phyloP scores from a whole-genome alignment of 2,329 filamentous ascomycete genomes.

The Fusarium devonianum region DNA sequence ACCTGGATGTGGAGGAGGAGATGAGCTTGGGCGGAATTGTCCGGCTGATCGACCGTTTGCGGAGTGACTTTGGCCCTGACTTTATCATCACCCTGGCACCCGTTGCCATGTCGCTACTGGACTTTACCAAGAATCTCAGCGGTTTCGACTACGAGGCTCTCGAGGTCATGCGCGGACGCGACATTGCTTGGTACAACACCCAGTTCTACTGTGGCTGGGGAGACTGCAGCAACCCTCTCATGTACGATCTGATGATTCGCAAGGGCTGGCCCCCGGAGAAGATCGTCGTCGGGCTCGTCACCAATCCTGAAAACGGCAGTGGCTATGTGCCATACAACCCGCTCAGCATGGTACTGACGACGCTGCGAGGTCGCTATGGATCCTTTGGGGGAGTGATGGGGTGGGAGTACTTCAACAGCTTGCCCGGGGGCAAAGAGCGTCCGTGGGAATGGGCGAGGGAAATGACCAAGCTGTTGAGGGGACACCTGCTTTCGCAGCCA shows the following conservation, averaged over 20 bases:
- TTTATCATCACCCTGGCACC: constrained; percentile 86
- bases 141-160: constrained; percentile 83
- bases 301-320: constrained; percentile 76
- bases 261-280: constrained; percentile 76
- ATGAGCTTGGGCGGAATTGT: constrained; percentile 73
- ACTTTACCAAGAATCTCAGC: constrained; percentile 67
- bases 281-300: constrained; percentile 82
- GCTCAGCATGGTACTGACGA: constrained; percentile 52
- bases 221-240: constrained; percentile 53
- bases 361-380: constrained; percentile 60
- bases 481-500: constrained; percentile 25
- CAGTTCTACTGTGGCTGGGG: constrained; percentile 97
- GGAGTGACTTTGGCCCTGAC: constrained; percentile 69
- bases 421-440: constrained; percentile 66
- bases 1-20: constrained; percentile 81
- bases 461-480: constrained; percentile 61
- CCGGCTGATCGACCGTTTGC: constrained; percentile 71
- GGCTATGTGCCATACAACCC: constrained; percentile 59
- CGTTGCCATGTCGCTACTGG: constrained; percentile 75
- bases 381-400: constrained; percentile 89
- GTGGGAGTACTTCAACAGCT: constrained; percentile 92
- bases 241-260: constrained; percentile 60
- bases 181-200: constrained; percentile 86
- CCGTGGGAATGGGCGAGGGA: constrained; percentile 82
- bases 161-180: constrained; percentile 68